These are phyloP conservation scores for Xenoacremonium recifei DNA, from an alignment of 2,329 filamentous ascomycete species.

Conservation along the genomic window DNA sequence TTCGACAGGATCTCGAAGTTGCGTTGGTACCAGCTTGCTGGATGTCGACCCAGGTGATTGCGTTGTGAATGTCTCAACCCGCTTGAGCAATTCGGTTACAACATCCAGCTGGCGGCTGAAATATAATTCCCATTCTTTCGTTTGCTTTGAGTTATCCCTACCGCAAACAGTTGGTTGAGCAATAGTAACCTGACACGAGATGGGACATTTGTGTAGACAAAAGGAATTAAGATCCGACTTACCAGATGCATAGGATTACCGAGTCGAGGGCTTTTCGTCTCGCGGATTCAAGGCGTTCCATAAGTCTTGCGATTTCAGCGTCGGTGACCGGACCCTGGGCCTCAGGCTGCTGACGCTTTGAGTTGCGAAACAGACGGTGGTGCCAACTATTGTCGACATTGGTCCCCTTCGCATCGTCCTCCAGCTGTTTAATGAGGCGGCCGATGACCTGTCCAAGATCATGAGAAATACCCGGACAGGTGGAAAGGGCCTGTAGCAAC, in stretches of 20 bases:
- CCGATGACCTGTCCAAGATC: too few species aligned
- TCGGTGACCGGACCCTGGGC: background rate
- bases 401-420: too few species aligned
- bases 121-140: slow-evolving; percentile 1
- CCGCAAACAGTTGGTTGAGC: background rate
- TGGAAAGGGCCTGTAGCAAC: too few species aligned
- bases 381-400: too few species aligned
- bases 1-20: too few species aligned
- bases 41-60: background rate
- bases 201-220: background rate
- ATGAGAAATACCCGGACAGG: too few species aligned
- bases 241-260: background rate
- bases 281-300: background rate
- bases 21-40: background rate
- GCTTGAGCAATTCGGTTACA: background rate
- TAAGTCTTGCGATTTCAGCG: background rate
- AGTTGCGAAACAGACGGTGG: too few species aligned
- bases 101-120: background rate
- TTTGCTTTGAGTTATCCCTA: slow-evolving; percentile 1
- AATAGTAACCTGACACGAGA: too few species aligned
- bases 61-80: background rate
- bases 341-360: too few species aligned
- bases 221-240: background rate
- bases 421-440: too few species aligned
- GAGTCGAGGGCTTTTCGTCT: background rate